Percentiles rank a stretch among this genome's conserved stretches.
These are phyloP conservation scores for Rhododendron molle DNA, from an alignment of 148 eudicot genomes.

Conservation along the genomic window DNA sequence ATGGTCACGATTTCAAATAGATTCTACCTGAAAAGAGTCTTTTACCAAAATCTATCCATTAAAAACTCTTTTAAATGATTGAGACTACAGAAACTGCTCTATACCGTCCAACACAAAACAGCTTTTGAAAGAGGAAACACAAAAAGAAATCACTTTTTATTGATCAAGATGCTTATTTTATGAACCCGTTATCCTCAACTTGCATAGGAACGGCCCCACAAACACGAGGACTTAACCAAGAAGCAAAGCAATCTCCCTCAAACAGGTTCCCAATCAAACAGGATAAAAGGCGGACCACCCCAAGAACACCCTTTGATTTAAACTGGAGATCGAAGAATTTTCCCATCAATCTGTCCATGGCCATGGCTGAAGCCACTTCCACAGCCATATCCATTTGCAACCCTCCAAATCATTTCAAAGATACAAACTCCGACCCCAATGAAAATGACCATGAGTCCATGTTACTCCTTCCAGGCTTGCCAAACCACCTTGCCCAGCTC, in stretches of 20 bases:
- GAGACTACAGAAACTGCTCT: no score
- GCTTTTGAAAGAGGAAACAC: not conserved
- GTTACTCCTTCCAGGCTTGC: slow-evolving; percentile 42
- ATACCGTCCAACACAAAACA: no score
- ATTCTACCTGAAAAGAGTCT: no score
- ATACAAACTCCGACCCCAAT: not conserved
- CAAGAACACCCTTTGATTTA: not conserved
- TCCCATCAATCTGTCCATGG: not conserved
- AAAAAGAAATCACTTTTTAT: no score
- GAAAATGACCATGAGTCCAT: slow-evolving; percentile 10
- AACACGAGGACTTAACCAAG: not conserved
- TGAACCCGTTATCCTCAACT: not conserved
- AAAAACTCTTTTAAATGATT: no score
- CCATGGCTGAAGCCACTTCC: not conserved
- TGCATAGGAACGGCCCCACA: slow-evolving; percentile 2
- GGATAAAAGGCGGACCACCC: not conserved
- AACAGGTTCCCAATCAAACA: not conserved
- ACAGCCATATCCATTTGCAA: not conserved
- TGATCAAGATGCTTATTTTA: no score
- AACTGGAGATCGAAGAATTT: no score
- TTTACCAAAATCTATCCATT: no score
- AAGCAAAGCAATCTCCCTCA: not conserved
- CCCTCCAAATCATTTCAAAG: not conserved
- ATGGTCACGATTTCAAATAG: no score
- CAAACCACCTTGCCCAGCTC: slow-evolving; percentile 37